Conservation (phyloP, 176 grass and related monocot species). For the Cymbopogon citratus region DNA sequence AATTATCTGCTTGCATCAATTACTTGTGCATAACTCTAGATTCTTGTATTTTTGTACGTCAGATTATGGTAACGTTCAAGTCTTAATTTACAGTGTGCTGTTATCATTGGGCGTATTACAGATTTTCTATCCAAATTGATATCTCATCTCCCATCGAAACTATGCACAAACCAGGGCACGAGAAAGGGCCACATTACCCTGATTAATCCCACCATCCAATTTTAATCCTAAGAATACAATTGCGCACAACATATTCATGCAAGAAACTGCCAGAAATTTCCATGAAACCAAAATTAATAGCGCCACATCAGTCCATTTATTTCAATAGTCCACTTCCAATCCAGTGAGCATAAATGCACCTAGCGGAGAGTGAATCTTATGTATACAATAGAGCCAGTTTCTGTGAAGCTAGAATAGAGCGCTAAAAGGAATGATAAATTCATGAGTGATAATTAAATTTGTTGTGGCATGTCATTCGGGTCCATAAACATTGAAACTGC, state of each 20-base stretch:
- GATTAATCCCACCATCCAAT: neutral
- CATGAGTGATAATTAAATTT: neutral
- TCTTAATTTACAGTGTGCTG: neutral
- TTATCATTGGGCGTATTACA: neutral
- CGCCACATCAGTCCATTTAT: no score
- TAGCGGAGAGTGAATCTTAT: neutral
- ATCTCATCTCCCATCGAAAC: neutral
- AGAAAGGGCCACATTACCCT: neutral
- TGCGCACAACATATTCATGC: neutral
- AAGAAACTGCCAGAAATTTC: neutral
- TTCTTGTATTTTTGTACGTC: neutral
- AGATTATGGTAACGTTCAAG: neutral
- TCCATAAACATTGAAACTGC: neutral
- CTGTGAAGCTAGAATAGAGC: neutral
- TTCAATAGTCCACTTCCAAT: neutral
- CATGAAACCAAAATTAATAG: neutral
- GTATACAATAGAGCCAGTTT: neutral
- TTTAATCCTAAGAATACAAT: neutral
- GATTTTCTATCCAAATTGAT: neutral
- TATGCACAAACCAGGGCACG: neutral
- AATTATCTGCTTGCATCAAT: conserved; percentile 9
- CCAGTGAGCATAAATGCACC: neutral
- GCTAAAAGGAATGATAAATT: neutral
- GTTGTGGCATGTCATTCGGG: neutral
- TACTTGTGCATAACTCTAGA: conserved; percentile 2